Evolutionary conservation across 345 rosid species (phyloP), one percentile per base, ranked within the genome.

Genomic region (Aquilaria malaccensis): DNA sequence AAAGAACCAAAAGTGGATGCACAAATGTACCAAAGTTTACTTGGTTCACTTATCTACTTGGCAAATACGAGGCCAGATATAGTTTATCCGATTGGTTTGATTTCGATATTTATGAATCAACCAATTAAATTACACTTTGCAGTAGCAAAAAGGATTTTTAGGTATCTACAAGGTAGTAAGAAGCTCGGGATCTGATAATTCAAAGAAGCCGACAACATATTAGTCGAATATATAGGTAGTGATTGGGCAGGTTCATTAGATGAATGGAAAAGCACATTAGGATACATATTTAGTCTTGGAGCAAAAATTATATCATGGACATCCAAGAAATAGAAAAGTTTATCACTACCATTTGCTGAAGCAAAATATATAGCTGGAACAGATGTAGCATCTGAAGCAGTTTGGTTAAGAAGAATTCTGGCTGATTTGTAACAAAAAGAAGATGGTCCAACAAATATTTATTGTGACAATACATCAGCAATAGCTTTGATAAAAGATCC

Each of bases 271-370:
- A 56, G 22, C 7, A 64, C 55, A 2, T 56, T 13, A n/a, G 50
- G 50, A 45, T 66, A 66, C 66, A 13, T 66, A 1, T 31, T 66
- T 45, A 48, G 11, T 10, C 14, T 71, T 15, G 56, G 22, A 22
- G 22, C 22, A 22, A 22, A 22, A 22, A 22, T 22, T 22, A 22
- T 22, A 22, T 22, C 22, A 22, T 22, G 22, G 22, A 1, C 22
- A 22, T 22, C 22, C 22, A 22, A 22, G 22, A 22, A 22, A 22
- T 1, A 22, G 22, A 22, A 22, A 22, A 22, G 22, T 22, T 22
- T 22, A 22, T 22, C 22, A 22, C 22, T 22, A 22, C 0, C 22
- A 22, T 22, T 22, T 22, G 22, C 22, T 22, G 22, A 22, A 22
- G 22, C 22, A 22, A 1, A 22, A 22, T 22, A 22, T 22, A 22